Base-by-base conservation (phyloP, 331 rosid genomes). In the Quercus phellos region DNA sequence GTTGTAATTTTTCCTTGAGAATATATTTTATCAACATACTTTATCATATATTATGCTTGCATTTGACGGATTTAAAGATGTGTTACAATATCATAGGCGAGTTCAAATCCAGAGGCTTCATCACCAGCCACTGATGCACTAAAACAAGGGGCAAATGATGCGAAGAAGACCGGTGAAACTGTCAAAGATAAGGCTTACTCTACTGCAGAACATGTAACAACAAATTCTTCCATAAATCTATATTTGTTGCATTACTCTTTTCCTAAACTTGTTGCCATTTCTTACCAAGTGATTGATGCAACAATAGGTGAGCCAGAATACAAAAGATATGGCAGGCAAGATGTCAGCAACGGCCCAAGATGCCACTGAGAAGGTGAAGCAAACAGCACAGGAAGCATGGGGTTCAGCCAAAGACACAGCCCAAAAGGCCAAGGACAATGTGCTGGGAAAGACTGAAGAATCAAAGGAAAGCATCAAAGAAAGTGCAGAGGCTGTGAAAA, bases 361-460 rank as follows among this genome's bases (percentile, higher is more conserved):
- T 58, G 64, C 83, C 5, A 51, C 84, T 2, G 90, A 85, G 72
- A 94, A 82, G 72, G 97, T 93, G 55, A 94, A 90, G 91, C 89
- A 92, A 53, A 88, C 91, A 10, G 84, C 86, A 81, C 88, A 90
- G 71, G 91, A 84, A 0, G 90, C 91, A 29, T 92, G 95, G 98
- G 93, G 76, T 24, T 77, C 91, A 5, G 83, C 96, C 7, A 90
- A 83, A 83, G 84, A 78, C 73, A 82, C 88, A 1, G 94, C 97
- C 18, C 88, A 85, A 8, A 85, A 35, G 42, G 89, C 97, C 30
- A 80, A 89, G 18, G 90, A 88, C 43, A 80, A 77, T 0, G 89
- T 90, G 17, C 6, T 64, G 11, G 89, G 84, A 30, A 89, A 88
- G 85, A 55, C 85, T 46, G 82, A 86, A 56, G 29, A 6, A 24